phyloP scores from a whole-genome alignment of 1,139 yeast species.

The Saccharomyces hybrid region DNA sequence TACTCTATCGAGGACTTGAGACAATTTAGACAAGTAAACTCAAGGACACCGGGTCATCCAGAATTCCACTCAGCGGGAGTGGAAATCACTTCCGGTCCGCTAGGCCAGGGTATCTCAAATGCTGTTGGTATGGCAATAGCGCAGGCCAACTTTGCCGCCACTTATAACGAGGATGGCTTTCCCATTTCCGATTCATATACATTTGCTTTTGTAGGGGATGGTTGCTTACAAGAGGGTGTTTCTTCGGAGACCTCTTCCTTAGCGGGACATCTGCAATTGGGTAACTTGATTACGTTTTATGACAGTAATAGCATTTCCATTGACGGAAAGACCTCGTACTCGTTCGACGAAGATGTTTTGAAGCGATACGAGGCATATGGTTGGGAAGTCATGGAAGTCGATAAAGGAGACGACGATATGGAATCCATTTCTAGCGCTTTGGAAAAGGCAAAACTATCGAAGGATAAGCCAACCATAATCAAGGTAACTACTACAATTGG shows the following conservation, averaged over 20 bases:
- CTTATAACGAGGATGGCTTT: slow-evolving; percentile 83
- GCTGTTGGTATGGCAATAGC: slow-evolving; percentile 98
- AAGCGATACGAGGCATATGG: slow-evolving; percentile 87
- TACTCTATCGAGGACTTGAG: slow-evolving; percentile 79
- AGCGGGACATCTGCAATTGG: slow-evolving; percentile 94
- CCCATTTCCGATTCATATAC: slow-evolving; percentile 67
- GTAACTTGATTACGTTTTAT: slow-evolving; percentile 91
- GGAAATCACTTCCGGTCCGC: slow-evolving; percentile 97
- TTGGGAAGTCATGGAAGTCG: slow-evolving; percentile 79
- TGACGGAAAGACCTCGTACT: slow-evolving; percentile 85
- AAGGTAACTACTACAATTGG: slow-evolving; percentile 90
- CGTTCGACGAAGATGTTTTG: slow-evolving; percentile 90
- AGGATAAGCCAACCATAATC: slow-evolving; percentile 82
- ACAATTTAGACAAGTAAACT: slow-evolving; percentile 80
- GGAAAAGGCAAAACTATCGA: slow-evolving; percentile 54
- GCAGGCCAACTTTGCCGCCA: slow-evolving; percentile 85
- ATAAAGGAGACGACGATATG: slow-evolving; percentile 75
- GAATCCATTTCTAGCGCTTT: slow-evolving; percentile 69
- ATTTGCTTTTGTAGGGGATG: slow-evolving; percentile 87
- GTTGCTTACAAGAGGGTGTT: slow-evolving; percentile 98
- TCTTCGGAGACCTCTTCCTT: slow-evolving; percentile 88
- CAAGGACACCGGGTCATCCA: slow-evolving; percentile 97
- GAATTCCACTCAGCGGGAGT: slow-evolving; percentile 79
- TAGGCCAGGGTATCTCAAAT: slow-evolving; percentile 95
- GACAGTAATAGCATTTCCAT: slow-evolving; percentile 96